These are phyloP conservation scores for Colletotrichum noveboracense DNA, from an alignment of 2,329 filamentous ascomycete species.

Conservation along the genomic window DNA sequence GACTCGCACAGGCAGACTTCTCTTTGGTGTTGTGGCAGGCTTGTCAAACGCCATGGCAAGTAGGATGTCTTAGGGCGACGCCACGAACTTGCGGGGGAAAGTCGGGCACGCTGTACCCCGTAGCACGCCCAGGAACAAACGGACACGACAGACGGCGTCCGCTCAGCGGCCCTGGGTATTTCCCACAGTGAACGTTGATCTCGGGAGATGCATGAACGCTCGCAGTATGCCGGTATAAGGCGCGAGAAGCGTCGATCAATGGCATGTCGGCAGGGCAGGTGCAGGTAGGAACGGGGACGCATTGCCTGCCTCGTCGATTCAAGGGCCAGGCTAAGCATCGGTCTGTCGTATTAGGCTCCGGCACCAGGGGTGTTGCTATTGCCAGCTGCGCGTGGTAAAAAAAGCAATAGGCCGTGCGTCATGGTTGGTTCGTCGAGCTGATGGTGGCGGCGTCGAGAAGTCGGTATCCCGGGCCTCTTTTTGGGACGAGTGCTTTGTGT, in stretches of 20 bases:
- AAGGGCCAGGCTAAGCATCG: background rate
- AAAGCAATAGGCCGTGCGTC: background rate
- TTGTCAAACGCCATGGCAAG: constrained; percentile 21
- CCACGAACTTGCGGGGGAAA: constrained; percentile 19
- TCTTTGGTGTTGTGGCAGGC: constrained; percentile 16
- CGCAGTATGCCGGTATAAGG: background rate
- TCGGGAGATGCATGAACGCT: background rate
- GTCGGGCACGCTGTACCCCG: background rate
- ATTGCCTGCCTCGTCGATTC: background rate
- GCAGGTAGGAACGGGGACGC: background rate
- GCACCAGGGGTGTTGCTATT: background rate
- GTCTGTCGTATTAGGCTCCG: constrained; percentile 1
- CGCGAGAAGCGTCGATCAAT: background rate
- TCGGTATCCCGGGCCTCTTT: background rate
- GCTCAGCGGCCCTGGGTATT: background rate
- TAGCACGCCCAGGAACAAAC: background rate
- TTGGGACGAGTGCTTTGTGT: background rate
- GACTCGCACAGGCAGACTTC: constrained; percentile 1
- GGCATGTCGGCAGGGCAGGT: background rate
- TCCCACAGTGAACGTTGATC: background rate
- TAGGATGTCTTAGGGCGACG: constrained; percentile 17
- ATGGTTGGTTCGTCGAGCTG: background rate
- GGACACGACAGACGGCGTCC: background rate
- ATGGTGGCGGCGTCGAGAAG: constrained; percentile 11
- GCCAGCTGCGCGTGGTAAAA: constrained; percentile 1